Conservation (phyloP, 1,284 basidiomycete species). For the Lentinus polychrous region DNA sequence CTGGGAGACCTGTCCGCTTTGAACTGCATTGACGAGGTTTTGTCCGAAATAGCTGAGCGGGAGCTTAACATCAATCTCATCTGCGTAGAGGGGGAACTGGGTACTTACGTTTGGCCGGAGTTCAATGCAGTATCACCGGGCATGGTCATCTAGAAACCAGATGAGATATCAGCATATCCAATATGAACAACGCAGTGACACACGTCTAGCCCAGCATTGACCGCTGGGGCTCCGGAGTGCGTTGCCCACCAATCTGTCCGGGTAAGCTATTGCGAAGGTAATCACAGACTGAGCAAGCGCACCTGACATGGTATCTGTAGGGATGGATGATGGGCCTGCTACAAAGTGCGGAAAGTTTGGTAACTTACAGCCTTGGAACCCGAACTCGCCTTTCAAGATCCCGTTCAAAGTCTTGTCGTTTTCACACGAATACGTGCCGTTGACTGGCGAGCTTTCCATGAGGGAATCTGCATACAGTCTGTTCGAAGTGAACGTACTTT, state of each 20-base stretch:
- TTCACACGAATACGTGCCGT: conserved; percentile 62
- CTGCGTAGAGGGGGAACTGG: not conserved
- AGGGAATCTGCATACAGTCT: not conserved
- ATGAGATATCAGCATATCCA: not conserved
- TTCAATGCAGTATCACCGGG: conserved; percentile 42
- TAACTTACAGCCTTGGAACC: conserved; percentile 60
- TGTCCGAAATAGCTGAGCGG: conserved; percentile 13
- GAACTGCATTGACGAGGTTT: conserved; percentile 9
- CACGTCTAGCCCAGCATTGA: conserved; percentile 12
- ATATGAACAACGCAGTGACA: conserved; percentile 3
- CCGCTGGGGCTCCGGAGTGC: conserved; percentile 20
- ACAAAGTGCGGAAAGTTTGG: not conserved
- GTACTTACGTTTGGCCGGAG: conserved; percentile 28
- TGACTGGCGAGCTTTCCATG: conserved; percentile 31
- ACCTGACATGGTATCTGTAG: conserved; percentile 24
- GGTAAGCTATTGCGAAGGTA: conserved; percentile 34
- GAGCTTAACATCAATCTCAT: not conserved
- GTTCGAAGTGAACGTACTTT: conserved; percentile 26
- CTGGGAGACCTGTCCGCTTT: conserved; percentile 9
- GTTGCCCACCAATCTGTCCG: conserved; percentile 40
- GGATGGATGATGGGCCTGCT: not conserved
- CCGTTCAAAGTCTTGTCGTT: conserved; percentile 64
- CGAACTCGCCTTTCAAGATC: conserved; percentile 67
- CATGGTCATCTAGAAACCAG: conserved; percentile 42
- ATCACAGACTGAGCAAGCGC: not conserved